Percentiles rank a stretch among this genome's conserved stretches.
Conservation (phyloP, 768 basidiomycete genomes). For the Trametes gibbosa region DNA sequence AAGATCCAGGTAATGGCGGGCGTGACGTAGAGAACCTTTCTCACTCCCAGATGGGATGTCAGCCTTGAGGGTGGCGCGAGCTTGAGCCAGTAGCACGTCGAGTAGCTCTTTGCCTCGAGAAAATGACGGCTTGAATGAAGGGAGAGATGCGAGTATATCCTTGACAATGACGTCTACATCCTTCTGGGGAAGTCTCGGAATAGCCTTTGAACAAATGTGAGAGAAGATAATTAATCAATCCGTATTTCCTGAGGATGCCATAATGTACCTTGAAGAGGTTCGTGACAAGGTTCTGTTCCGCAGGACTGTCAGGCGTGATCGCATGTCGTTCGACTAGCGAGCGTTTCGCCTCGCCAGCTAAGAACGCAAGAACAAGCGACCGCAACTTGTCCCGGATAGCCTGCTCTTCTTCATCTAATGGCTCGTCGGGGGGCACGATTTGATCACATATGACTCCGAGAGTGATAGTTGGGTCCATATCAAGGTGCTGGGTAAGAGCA, state of each 20-base stretch:
- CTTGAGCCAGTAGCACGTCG: slow-evolving; percentile 38
- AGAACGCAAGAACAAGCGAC: slow-evolving; percentile 57
- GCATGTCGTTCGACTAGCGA: slow-evolving; percentile 46
- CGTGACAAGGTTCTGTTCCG: slow-evolving; percentile 47
- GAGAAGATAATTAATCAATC: too few relatives aligned
- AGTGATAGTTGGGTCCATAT: slow-evolving; percentile 58
- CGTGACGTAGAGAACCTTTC: slow-evolving; percentile 32
- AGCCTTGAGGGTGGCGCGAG: slow-evolving; percentile 32
- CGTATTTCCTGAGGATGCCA: too few relatives aligned
- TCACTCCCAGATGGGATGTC: slow-evolving; percentile 30
- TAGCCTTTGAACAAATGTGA: slow-evolving; percentile 37
- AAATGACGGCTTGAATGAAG: slow-evolving; percentile 39
- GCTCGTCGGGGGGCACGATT: slow-evolving; percentile 48
- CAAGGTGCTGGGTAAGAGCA: slow-evolving; percentile 59
- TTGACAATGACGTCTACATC: slow-evolving; percentile 50
- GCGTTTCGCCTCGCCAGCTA: slow-evolving; percentile 49
- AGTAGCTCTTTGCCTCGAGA: slow-evolving; percentile 41
- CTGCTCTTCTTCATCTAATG: slow-evolving; percentile 56
- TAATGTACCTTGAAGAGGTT: slow-evolving; percentile 49
- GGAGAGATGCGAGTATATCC: slow-evolving; percentile 50
- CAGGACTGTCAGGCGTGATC: slow-evolving; percentile 38
- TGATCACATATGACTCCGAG: slow-evolving; percentile 71
- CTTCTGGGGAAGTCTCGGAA: slow-evolving; percentile 39
- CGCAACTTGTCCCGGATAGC: slow-evolving; percentile 55
- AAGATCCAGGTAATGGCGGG: slow-evolving; percentile 47